Percentiles rank a stretch among this genome's conserved stretches.
These are phyloP conservation scores for Castanea crenata DNA, from an alignment of 306 rosid species.

Conservation along the genomic window DNA sequence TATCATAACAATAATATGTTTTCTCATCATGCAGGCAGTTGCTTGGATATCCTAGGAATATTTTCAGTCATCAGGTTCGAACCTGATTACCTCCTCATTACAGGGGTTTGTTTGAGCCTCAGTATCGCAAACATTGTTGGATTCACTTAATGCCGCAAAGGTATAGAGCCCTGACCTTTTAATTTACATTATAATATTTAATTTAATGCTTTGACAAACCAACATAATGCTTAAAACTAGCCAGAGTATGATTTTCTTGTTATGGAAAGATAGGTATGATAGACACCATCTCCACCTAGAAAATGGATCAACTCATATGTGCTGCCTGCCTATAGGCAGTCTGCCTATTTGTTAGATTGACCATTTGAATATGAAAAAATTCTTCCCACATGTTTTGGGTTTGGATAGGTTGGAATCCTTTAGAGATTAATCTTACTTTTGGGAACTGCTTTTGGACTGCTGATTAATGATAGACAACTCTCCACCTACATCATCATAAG, in stretches of 20 bases:
- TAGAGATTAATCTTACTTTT: neutral
- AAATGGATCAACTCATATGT: neutral
- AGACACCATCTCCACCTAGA: neutral
- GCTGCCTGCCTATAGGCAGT: neutral
- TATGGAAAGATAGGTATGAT: neutral
- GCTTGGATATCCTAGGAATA: constrained; percentile 80
- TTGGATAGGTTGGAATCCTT: neutral
- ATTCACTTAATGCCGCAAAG: constrained; percentile 95
- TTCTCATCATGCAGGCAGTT: constrained; percentile 49
- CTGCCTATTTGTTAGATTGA: neutral
- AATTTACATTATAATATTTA: neutral
- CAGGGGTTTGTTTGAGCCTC: constrained; percentile 19
- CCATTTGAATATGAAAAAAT: neutral
- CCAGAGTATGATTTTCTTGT: neutral
- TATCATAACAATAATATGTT: too few relatives aligned
- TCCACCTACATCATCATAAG: neutral
- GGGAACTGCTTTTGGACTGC: neutral
- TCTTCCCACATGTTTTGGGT: neutral
- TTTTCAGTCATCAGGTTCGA: constrained; percentile 27
- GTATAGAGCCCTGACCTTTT: constrained; percentile 29
- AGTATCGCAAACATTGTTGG: constrained; percentile 93
- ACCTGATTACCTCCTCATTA: constrained; percentile 1
- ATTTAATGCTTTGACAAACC: neutral
- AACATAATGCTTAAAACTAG: neutral
- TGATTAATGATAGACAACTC: neutral